Percentiles rank a stretch among this genome's conserved stretches.
These are phyloP conservation scores for Aspergillus aculeatinus DNA, from an alignment of 2,329 filamentous ascomycete species.

Conservation along the genomic window DNA sequence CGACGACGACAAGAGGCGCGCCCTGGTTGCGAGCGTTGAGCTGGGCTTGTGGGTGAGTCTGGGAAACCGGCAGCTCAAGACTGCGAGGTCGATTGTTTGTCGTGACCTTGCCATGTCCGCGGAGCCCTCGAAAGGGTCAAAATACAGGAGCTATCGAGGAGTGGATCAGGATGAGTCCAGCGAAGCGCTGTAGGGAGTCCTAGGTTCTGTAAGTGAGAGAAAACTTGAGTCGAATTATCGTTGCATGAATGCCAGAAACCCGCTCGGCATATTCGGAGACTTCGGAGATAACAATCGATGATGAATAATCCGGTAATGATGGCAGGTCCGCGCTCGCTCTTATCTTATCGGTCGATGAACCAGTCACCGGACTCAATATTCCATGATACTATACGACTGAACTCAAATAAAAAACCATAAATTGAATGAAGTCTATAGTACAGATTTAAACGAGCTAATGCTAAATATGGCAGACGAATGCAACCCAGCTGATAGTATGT, in stretches of 20 bases:
- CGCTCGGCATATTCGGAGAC: conserved; percentile 1
- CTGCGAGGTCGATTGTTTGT: neutral
- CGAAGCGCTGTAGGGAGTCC: neutral
- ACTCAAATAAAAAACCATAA: neutral
- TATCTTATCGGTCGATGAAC: neutral
- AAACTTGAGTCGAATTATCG: neutral
- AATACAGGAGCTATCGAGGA: neutral
- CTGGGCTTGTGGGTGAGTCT: neutral
- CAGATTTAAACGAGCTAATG: neutral
- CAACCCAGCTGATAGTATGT: neutral
- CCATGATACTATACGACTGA: too few species aligned
- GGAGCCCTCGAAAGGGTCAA: too few species aligned
- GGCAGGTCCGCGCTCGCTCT: neutral
- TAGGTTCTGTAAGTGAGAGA: neutral
- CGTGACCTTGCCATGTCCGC: neutral
- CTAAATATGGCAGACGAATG: neutral
- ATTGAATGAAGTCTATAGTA: neutral
- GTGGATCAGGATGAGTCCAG: neutral
- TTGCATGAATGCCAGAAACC: neutral
- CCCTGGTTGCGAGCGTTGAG: conserved; percentile 1
- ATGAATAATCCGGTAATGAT: conserved; percentile 3
- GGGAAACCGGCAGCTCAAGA: neutral
- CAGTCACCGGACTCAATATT: neutral
- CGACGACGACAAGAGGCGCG: conserved; percentile 25
- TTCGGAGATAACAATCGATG: neutral